These are phyloP conservation scores for Aquanectria penicillioides DNA, from an alignment of 2,329 filamentous ascomycete species.

Conservation along the genomic window DNA sequence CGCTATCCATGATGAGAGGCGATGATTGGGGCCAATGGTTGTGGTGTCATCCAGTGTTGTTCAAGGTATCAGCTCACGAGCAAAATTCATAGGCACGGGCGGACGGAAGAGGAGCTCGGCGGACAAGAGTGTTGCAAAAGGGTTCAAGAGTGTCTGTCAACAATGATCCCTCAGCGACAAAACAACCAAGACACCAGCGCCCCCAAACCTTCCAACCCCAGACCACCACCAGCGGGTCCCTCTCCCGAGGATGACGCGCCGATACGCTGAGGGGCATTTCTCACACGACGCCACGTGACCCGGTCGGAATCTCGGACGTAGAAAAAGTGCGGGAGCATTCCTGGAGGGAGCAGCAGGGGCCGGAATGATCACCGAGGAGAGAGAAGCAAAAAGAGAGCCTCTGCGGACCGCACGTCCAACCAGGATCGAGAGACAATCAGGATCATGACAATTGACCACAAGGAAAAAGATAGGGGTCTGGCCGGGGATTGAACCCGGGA, in stretches of 20 bases:
- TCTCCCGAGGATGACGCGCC: constrained; percentile 4
- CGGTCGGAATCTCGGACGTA: constrained; percentile 58
- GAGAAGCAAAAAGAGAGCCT: not conserved
- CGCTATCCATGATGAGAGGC: constrained; percentile 19
- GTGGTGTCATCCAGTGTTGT: not conserved
- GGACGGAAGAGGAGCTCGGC: not conserved
- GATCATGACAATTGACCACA: not conserved
- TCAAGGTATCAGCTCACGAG: too few species aligned
- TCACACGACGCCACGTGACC: constrained; percentile 73
- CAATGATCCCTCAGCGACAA: not conserved
- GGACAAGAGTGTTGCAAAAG: not conserved
- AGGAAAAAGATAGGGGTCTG: constrained; percentile 46
- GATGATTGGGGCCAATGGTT: not conserved
- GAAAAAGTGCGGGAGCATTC: too few species aligned
- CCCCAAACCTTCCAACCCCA: constrained; percentile 8
- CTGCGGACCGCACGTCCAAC: too few species aligned
- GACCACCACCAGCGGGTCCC: not conserved
- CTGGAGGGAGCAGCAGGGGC: too few species aligned
- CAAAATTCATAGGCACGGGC: too few species aligned
- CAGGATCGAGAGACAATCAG: not conserved
- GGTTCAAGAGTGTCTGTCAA: not conserved
- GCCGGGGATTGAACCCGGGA: constrained; percentile 56
- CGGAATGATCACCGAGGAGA: too few species aligned
- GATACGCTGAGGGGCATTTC: not conserved
- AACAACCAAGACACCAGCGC: not conserved